Base-by-base conservation (phyloP, 148 eudicot genomes). In the Fallopia convolvulus region DNA sequence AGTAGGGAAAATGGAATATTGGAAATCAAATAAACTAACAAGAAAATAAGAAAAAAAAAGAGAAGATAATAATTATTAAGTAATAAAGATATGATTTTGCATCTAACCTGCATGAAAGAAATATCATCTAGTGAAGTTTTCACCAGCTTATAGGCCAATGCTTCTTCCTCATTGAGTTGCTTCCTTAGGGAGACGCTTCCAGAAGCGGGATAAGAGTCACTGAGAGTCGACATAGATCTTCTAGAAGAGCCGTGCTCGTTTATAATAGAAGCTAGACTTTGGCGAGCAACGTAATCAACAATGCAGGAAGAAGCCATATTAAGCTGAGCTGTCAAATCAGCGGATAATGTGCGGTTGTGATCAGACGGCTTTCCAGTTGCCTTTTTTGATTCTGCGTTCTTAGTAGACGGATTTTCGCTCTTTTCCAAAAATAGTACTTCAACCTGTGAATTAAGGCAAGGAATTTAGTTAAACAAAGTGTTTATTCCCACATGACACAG, bases 241-340 rank as follows among this genome's bases (percentile, higher is more conserved):
- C 99, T 83, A 75, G 92, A 90, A 68, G 99, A 92, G 78, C 99
- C 99, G 20, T 68, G 72, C 17, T 90, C 92, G 77, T 94, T 95
- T 56, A 91, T 82, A 42, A 81, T 89, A 39, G 98, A 86, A 70
- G 96, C 92, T 78, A 92, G 76, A 80, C 88, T 90, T 70, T 86
- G 97, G 58, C 87, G 83, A 20, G 85, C 82, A 14, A 68, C 72
- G 0, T 36, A 17, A 36, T 68, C 72, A 68, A 68, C 72, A 17
- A 68, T 68, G 79, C 83, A 82, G 75, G 84, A 77, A 23, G 81
- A 72, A 83, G 84, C 80, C 72, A 68, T 77, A 77, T 82, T 79
- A 68, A 80, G 83, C 79, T 87, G 93, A 72, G 89, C 52, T 50
- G 91, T 83, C 77, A 86, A 74, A 20, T 86, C 89, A 44, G 63